Evolutionary conservation across 2,329 filamentous ascomycete genomes (phyloP).

Genomic region (Zymoseptoria crescenta): DNA sequence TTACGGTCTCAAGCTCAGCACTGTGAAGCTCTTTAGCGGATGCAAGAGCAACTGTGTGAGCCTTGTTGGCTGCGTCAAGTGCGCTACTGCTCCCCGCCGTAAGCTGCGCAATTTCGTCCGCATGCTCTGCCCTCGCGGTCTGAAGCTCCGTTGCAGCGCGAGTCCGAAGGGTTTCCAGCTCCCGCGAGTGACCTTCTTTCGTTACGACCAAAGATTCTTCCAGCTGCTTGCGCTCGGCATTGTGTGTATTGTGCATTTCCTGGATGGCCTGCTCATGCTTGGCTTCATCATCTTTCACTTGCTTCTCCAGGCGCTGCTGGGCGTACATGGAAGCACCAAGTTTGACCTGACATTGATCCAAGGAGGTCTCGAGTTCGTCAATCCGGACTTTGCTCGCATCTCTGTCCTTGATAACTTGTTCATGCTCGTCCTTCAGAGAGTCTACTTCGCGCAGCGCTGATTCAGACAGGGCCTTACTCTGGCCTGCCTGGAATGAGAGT

Average conservation of each 20-base stretch:
- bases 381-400: constrained; percentile 3
- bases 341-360: constrained; percentile 9
- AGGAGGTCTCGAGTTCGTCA: constrained; percentile 2
- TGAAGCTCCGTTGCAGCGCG: constrained; percentile 1
- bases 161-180: neutral
- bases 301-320: constrained; percentile 4
- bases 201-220: neutral
- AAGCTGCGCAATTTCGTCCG: constrained; percentile 1
- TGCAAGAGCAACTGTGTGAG: constrained; percentile 1
- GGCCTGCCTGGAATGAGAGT: constrained; percentile 10
- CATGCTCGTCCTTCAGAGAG: constrained; percentile 5
- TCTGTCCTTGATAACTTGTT: constrained; percentile 4
- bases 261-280: constrained; percentile 5
- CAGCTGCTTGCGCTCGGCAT: constrained; percentile 1
- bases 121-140: constrained; percentile 1
- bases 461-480: constrained; percentile 9
- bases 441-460: constrained; percentile 8
- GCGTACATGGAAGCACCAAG: constrained; percentile 4
- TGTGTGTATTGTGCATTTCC: constrained; percentile 1
- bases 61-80: constrained; percentile 2
- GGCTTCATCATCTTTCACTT: constrained; percentile 7
- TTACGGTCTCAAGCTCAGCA: constrained; percentile 5
- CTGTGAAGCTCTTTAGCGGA: constrained; percentile 1
- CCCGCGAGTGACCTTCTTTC: neutral
- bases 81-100: neutral